Base-by-base conservation (phyloP, 2,329 filamentous ascomycete species). In the Neonectria faginata region DNA sequence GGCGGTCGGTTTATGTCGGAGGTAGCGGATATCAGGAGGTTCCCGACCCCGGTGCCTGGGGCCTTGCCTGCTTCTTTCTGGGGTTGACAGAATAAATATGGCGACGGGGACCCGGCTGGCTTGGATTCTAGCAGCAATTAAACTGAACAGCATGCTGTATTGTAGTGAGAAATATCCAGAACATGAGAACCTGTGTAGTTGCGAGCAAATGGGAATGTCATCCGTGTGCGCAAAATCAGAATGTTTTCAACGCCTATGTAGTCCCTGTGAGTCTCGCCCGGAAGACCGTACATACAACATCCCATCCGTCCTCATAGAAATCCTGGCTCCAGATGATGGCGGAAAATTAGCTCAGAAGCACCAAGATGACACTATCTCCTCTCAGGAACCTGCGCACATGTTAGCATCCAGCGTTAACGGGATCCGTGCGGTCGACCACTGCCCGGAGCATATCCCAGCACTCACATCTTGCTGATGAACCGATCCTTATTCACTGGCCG, bases 391-490 rank as follows among this genome's bases (percentile, higher is more conserved):
- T 94, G 71, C 64, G 31, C n/a, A 33, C 27, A 33, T 52, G 70
- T 76, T 59, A 76, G 72, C 45, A 67, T 62, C 18, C 27, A 2
- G 9, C 4, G 25, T 41, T 7, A 8, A 27, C 27, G 16, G 41
- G 52, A 22, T 22, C 18, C 41, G 20, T 10, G 22, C 39, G n/a
- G 39, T 42, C 8, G 39, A 18, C n/a, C 8, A n/a, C n/a, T 11
- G n/a, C 11, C 39, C n/a, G n/a, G 14, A n/a, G 25, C 22, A 48
- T 48, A 14, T n/a, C 6, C 14, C 25, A n/a, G 12, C n/a, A 87
- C 89, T 72, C 79, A 94, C 94, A 97, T 95, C 85, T 97, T 97
- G 86, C 93, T 97, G 76, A 98, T 96, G 81, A 97, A 97, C 45
- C 96, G 87, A 81, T 99, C 96, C 88, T 98, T 97, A 84, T 99